A percentile compares a stretch with the other conserved stretches of the same genome.
These are phyloP conservation scores for Aspergillus japonicus DNA, from an alignment of 2,329 filamentous ascomycete species.

Conservation along the genomic window DNA sequence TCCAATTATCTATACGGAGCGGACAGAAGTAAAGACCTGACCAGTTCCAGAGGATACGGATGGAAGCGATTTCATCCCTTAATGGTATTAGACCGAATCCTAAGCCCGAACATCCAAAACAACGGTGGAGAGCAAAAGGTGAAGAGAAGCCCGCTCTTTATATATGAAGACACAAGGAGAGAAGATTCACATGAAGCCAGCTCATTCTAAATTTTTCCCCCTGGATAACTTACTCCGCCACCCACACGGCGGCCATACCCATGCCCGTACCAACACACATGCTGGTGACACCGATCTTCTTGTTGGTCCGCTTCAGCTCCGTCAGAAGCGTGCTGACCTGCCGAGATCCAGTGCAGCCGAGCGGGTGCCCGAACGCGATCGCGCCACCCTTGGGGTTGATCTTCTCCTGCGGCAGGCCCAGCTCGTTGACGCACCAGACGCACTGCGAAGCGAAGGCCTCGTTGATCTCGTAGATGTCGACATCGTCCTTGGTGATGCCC, in stretches of 20 bases:
- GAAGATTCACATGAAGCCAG: slow-evolving; percentile 21
- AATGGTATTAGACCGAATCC: slow-evolving; percentile 13
- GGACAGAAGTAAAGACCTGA: too few relatives aligned
- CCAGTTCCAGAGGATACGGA: background rate
- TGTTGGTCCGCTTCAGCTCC: slow-evolving; percentile 78
- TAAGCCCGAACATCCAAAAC: slow-evolving; percentile 9
- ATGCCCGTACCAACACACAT: slow-evolving; percentile 98
- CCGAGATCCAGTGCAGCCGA: slow-evolving; percentile 89
- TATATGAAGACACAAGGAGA: slow-evolving; percentile 13
- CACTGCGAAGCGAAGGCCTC: slow-evolving; percentile 97
- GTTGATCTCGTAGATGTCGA: slow-evolving; percentile 98
- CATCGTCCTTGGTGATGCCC: slow-evolving; percentile 80
- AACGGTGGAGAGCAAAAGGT: background rate
- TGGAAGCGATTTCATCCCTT: background rate
- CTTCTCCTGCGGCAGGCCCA: slow-evolving; percentile 78
- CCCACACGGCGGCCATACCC: slow-evolving; percentile 97
- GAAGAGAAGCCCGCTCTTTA: background rate
- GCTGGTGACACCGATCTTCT: slow-evolving; percentile 86
- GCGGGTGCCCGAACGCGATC: slow-evolving; percentile 92
- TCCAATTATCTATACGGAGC: too few relatives aligned
- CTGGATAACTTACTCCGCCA: slow-evolving; percentile 67
- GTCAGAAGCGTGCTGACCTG: slow-evolving; percentile 91
- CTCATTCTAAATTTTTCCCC: slow-evolving; percentile 13
- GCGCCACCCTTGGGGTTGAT: slow-evolving; percentile 97
- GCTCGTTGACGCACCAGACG: slow-evolving; percentile 86